These are phyloP conservation scores for Candida nemodendra DNA, from an alignment of 805 yeast genomes.

Conservation along the genomic window DNA sequence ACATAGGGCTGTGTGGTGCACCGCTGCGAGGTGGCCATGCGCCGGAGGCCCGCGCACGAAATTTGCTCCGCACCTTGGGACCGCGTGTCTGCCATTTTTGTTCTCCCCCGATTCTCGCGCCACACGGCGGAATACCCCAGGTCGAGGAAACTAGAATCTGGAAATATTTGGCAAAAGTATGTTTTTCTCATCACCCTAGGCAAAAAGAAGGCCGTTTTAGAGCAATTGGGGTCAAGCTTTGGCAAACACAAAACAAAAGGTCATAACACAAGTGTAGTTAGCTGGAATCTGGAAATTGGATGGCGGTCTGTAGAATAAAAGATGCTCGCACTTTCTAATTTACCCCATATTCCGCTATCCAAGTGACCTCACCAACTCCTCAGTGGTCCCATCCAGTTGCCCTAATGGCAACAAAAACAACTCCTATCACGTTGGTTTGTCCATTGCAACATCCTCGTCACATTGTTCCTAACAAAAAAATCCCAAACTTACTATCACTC, in stretches of 20 bases:
- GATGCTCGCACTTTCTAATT: no score
- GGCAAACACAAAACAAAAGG: background rate
- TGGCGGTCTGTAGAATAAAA: no score
- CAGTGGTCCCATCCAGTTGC: no score
- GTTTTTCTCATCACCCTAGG: no score
- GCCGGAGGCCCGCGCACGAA: no score
- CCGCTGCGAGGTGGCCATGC: no score
- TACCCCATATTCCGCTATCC: no score
- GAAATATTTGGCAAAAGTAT: background rate
- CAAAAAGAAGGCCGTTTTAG: background rate
- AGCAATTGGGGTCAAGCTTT: background rate
- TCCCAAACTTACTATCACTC: constrained; percentile 2
- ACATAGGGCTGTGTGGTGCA: no score
- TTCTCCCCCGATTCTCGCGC: background rate
- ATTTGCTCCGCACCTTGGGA: no score
- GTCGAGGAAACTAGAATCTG: background rate
- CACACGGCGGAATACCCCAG: constrained; percentile 1
- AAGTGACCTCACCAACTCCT: no score
- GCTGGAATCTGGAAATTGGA: no score
- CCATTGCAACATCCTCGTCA: background rate
- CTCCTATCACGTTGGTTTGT: background rate
- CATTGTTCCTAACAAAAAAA: constrained; percentile 1
- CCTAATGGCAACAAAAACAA: constrained; percentile 3
- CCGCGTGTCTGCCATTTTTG: constrained; percentile 16
- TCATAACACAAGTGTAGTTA: background rate